These are phyloP conservation scores for Melastoma malabathricum DNA, from an alignment of 345 rosid genomes.

Conservation along the genomic window DNA sequence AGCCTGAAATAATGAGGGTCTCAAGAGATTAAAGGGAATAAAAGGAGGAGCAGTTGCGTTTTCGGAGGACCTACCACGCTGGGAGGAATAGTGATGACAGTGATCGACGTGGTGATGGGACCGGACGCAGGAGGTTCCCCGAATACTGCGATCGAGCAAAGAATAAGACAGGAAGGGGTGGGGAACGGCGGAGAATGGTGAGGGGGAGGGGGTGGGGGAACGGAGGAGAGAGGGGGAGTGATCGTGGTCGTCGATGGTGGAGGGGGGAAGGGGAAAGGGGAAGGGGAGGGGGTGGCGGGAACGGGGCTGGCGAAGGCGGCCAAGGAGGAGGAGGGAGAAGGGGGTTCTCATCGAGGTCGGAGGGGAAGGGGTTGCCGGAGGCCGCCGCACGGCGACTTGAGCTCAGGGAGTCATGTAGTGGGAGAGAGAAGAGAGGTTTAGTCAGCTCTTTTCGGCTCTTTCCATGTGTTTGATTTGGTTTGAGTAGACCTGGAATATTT, in stretches of 20 bases:
- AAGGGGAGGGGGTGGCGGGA: conserved; percentile 4
- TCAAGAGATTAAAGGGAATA: not conserved
- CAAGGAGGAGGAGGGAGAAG: conserved; percentile 22
- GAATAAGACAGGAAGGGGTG: too few species aligned
- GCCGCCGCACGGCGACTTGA: too few species aligned
- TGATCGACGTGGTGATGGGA: not conserved
- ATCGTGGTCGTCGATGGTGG: not conserved
- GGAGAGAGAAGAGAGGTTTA: too few species aligned
- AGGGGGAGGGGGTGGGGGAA: conserved; percentile 3
- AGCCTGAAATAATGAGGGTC: conserved; percentile 20
- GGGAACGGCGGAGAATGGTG: conserved; percentile 5
- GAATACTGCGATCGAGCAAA: not conserved
- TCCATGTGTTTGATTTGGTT: too few species aligned
- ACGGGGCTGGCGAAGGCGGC: conserved; percentile 28
- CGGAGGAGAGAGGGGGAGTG: not conserved
- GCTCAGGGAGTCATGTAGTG: too few species aligned
- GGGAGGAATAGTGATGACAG: conserved; percentile 15
- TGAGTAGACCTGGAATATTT: too few species aligned
- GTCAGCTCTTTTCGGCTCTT: too few species aligned
- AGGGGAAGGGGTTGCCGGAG: too few species aligned
- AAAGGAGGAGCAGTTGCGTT: not conserved
- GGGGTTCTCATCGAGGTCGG: conserved; percentile 9
- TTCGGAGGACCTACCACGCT: conserved; percentile 27
- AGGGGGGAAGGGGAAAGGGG: not conserved
- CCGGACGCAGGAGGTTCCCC: not conserved